A percentile compares a stretch with the other conserved stretches of the same genome.
phyloP scores from a whole-genome alignment of 176 grass and related monocot genomes.

The Cenchrus purpureus region DNA sequence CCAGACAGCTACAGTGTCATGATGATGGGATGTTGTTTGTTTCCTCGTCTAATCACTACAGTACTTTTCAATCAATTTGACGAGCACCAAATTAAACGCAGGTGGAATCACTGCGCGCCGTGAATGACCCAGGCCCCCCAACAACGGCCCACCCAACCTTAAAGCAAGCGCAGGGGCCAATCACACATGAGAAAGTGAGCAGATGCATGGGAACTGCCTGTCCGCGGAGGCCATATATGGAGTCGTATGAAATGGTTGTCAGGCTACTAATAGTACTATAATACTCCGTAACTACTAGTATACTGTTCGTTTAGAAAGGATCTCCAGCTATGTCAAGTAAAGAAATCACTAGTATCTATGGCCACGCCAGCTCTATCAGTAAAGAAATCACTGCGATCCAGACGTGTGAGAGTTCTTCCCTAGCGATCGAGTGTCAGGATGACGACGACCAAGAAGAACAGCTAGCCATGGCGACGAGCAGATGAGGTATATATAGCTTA shows the following conservation, averaged over 20 bases:
- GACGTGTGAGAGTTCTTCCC: neutral
- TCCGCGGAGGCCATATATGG: neutral
- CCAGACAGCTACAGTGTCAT: neutral
- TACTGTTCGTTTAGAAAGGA: neutral
- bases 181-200: neutral
- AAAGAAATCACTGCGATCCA: neutral
- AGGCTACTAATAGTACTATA: too few species aligned
- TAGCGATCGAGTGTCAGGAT: too few species aligned
- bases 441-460: too few species aligned
- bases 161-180: neutral
- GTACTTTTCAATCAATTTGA: constrained; percentile 21
- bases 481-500: neutral
- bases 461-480: neutral
- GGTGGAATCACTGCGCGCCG: neutral
- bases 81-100: constrained; percentile 16
- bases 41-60: neutral
- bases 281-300: too few species aligned
- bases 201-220: neutral
- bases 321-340: neutral
- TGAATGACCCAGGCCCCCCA: neutral
- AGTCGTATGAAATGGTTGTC: neutral
- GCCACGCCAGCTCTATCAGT: neutral
- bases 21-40: neutral
- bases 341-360: too few species aligned
- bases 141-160: neutral